Base-by-base conservation (phyloP, 2,329 filamentous ascomycete species). In the Cordyceps sp. region DNA sequence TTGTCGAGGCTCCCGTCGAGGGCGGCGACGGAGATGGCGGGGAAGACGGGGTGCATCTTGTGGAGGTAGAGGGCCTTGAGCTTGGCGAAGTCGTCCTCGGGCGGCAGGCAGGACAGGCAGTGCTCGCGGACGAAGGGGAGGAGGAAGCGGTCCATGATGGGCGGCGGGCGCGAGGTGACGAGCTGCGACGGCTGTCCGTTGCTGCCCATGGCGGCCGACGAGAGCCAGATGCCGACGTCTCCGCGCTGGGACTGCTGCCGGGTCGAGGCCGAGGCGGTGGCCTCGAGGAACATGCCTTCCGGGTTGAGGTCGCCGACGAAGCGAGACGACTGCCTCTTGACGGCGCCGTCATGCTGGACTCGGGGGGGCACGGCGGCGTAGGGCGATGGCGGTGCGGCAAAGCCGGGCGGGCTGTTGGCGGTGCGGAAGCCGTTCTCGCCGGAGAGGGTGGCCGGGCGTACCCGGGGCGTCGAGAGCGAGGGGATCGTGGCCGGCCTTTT, bases 251-350 rank as follows among this genome's bases (percentile, higher is more conserved):
- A 61, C 1, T 47, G 46, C 10, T 49, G 48, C 5, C 48, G 44
- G 15, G 48, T 33, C 0, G 50, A 49, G 6, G 43, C 44, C 4
- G 52, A 49, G 4, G 51, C 51, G 3, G 64, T 65, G 2, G 64
- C 67, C 39, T 71, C 65, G 40, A 69, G 56, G 34, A 75, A 69
- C 45, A 73, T 65, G 36, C 64, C 64, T 44, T 73, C 69, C 2
- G 69, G 70, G 39, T 70, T 74, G 19, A 72, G 42, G 41, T 73
- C 69, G 14, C 69, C 67, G 24, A 73, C 62, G 33, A 72, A 73
- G 6, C 69, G 62, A 2, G 54, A 55, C 1, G 53, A 51, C 25
- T 46, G 45, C 9, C 46, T 35, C 21, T 24, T 27, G 17, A 24
- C 13, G 22, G 10, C 17, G 3, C 18, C 26, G n/a, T 19, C 16